Base-by-base conservation (phyloP, 148 eudicot genomes). In the Rhododendron ferrugineum region DNA sequence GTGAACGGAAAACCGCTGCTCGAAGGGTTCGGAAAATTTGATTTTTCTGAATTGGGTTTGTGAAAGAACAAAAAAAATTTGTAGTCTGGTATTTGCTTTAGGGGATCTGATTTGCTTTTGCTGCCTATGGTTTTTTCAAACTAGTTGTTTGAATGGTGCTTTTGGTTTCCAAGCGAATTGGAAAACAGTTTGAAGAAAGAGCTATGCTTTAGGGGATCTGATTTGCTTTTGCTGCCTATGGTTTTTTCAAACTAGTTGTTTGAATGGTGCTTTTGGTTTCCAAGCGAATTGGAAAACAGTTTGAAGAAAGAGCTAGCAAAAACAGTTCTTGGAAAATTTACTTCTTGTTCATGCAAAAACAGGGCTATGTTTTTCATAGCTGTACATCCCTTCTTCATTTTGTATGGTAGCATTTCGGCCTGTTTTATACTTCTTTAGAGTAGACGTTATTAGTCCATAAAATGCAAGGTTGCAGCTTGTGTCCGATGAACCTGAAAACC, bases 1-100 rank as follows among this genome's bases (percentile, higher is more conserved):
- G 83, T 3, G 84, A 85, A 20, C 86, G 89, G 86, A 96, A 89
- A 92, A 86, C 79, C 26, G 86, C 85, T 64, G 87, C 88, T 82
- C 83, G 90, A 84, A 91, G 92, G 88, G 60, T 83, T 74, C 72
- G 91, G 84, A 89, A 90, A 47, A 86, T 58, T 77, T 92, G 90
- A 90, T 28, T 52, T 82, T 56, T 49, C 58, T 70, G 70, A 75
- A 22, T 36, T 76, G 78, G 32, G 34, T 26, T 76, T 70, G 72
- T 82, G 36, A 7, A 49, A 49, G 50, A 15, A 32, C 46, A 46
- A 11, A 36, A 66, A 10, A 5, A 11, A 66, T 2, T 26, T 66
- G 4, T 9, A 62, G 72, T 82, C 32, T 82, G 50, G 14, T 18
- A 1, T 82, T 28, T 64, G 75, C 22, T 62, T 40, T 37, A 23